Conservation (phyloP, 768 basidiomycete species). For the Boletus edulis region DNA sequence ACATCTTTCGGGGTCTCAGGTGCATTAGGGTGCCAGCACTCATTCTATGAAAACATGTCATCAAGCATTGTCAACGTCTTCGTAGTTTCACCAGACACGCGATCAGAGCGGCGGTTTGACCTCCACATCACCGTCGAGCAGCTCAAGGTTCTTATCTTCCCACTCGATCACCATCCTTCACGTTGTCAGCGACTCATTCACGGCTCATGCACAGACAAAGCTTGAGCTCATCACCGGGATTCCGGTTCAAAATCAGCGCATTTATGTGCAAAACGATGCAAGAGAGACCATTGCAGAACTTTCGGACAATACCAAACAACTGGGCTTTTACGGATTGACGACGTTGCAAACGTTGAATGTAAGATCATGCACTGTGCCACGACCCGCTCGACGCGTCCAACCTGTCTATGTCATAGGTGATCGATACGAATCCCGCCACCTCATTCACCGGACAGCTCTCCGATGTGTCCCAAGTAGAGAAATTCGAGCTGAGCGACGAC, state of each 20-base stretch:
- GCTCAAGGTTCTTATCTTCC: constrained; percentile 64
- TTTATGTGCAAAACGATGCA: constrained; percentile 62
- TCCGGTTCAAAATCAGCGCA: constrained; percentile 64
- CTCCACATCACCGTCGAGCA: constrained; percentile 68
- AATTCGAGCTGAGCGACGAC: constrained; percentile 82
- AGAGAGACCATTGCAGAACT: constrained; percentile 51
- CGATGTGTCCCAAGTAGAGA: constrained; percentile 84
- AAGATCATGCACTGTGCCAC: constrained; percentile 16
- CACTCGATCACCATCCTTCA: too few relatives aligned
- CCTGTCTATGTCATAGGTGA: constrained; percentile 47
- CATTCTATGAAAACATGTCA: constrained; percentile 32
- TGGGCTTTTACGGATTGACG: constrained; percentile 72
- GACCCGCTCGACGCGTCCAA: neutral
- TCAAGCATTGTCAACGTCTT: constrained; percentile 61
- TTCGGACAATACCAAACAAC: constrained; percentile 60
- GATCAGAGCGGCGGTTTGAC: constrained; percentile 84
- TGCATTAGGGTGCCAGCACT: too few relatives aligned
- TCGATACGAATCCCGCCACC: constrained; percentile 69
- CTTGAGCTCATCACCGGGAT: constrained; percentile 93
- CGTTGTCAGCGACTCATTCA: neutral
- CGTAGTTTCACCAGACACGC: constrained; percentile 84
- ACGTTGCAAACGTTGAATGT: constrained; percentile 86
- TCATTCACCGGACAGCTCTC: constrained; percentile 82
- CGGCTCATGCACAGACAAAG: constrained; percentile 50
- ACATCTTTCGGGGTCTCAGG: too few relatives aligned